Evolutionary conservation across 805 yeast genomes (phyloP), one percentile per base, ranked within the genome.

Genomic region (Hanseniaspora mollemarum): DNA sequence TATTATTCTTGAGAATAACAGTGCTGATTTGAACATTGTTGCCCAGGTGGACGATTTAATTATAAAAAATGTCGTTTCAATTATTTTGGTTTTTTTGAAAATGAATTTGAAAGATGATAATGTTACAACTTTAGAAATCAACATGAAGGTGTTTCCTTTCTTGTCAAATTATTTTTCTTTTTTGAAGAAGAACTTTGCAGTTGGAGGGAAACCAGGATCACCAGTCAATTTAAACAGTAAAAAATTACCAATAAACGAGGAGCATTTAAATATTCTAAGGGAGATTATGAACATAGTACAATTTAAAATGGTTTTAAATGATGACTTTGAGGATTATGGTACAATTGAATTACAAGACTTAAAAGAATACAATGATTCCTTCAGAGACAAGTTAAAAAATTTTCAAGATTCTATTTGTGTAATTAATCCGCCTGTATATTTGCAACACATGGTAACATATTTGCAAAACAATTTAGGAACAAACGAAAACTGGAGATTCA

Each of bases 381-480:
- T 63, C 25, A 77, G 99, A 64, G 63, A 71, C 6, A 82, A 77
- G 60, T 72, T 92, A 55, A 81, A 82, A 59, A 71, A 75, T 9
- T 81, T 90, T 59, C 96, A 92, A 66, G 96, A 92, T 58, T 79
- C 87, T 25, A 79, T 92, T 46, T 80, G 79, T 6, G 62, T 72
- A 6, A 74, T 77, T 43, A 75, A 73, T 54, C 80, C 83, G 26
- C 75, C 74, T 24, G 65, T 86, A 46, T 84, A 75, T 61, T 59
- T 81, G 37, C 79, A 78, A 31, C 76, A 74, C 26, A 67, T 83
- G 29, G 74, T 83, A 2, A n/a, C 35, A 16, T 43, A 43, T 13
- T 39, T 50, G 24, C 48, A 50, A 31, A 18, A 9, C n/a, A 49
- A 50, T 21, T 31, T 32, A 4, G 18, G 41, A 22, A 15, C 7